phyloP scores from a whole-genome alignment of 2,329 filamentous ascomycete species.

The Elsinoe arachidis region DNA sequence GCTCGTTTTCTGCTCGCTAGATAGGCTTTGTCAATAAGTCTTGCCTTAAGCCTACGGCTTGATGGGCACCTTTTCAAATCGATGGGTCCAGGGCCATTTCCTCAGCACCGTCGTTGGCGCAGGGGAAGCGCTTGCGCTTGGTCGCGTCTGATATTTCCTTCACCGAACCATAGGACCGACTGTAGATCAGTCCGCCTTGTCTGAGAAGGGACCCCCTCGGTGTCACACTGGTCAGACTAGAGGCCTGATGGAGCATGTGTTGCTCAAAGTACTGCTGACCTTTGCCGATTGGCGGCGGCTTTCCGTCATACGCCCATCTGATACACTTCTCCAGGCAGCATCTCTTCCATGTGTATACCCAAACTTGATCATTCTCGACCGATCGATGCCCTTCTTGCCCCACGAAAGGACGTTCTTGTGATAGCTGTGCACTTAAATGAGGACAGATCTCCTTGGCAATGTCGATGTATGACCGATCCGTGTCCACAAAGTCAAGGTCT shows the following conservation, averaged over 20 bases:
- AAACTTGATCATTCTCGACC: neutral
- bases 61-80: neutral
- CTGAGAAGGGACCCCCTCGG: neutral
- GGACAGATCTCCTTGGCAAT: conserved; percentile 1
- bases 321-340: neutral
- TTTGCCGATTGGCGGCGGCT: neutral
- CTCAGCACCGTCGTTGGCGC: neutral
- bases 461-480: neutral
- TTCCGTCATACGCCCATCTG: neutral
- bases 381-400: neutral
- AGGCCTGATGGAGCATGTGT: conserved; percentile 2
- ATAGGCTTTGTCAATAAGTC: neutral
- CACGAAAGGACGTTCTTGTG: neutral
- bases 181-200: neutral
- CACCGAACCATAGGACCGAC: neutral
- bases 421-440: neutral
- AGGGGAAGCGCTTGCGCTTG: conserved; percentile 2
- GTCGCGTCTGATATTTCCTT: neutral
- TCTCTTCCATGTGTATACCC: conserved; percentile 2
- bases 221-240: neutral
- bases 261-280: conserved; percentile 1
- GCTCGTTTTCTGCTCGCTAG: neutral
- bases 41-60: neutral
- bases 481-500: neutral
- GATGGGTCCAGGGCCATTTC: neutral